Percentiles rank a stretch among this genome's conserved stretches.
These are phyloP conservation scores for Trebouxia sp. DNA, from an alignment of 139 green algal genomes.

Conservation along the genomic window DNA sequence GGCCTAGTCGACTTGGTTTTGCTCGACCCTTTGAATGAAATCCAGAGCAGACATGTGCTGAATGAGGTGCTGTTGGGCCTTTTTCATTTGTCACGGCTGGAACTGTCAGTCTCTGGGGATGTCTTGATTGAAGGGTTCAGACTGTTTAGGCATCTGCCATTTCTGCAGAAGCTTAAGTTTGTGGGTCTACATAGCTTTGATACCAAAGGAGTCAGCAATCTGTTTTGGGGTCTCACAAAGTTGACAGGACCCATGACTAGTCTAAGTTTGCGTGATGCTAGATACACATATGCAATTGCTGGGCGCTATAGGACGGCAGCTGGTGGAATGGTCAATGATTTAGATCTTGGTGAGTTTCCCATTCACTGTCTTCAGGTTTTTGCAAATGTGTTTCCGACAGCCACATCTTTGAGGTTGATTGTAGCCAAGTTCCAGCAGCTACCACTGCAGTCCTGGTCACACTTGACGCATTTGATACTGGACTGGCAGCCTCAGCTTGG, in stretches of 20 bases:
- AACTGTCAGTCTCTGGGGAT: background rate
- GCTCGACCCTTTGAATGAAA: background rate
- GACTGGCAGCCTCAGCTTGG: background rate
- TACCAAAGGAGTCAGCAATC: background rate
- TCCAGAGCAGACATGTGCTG: constrained; percentile 17
- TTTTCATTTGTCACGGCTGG: background rate
- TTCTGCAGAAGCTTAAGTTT: constrained; percentile 8
- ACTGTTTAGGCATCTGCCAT: background rate
- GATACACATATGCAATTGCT: background rate
- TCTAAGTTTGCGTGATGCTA: background rate
- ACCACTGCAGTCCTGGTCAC: background rate
- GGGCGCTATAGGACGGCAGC: background rate
- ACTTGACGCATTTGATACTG: background rate
- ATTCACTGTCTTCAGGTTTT: constrained; percentile 7
- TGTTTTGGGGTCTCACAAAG: constrained; percentile 9
- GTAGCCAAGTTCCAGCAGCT: background rate
- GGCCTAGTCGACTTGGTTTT: background rate
- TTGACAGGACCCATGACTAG: background rate
- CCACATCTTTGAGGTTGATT: background rate
- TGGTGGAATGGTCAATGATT: background rate
- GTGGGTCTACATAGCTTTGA: background rate
- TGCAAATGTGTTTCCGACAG: constrained; percentile 13
- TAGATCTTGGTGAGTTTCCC: constrained; percentile 19
- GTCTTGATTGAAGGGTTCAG: constrained; percentile 3
- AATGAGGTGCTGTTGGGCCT: background rate